A percentile compares a stretch with the other conserved stretches of the same genome.
These are phyloP conservation scores for Kurtzmaniella quercitrusa DNA, from an alignment of 1,139 yeast genomes.

Conservation along the genomic window DNA sequence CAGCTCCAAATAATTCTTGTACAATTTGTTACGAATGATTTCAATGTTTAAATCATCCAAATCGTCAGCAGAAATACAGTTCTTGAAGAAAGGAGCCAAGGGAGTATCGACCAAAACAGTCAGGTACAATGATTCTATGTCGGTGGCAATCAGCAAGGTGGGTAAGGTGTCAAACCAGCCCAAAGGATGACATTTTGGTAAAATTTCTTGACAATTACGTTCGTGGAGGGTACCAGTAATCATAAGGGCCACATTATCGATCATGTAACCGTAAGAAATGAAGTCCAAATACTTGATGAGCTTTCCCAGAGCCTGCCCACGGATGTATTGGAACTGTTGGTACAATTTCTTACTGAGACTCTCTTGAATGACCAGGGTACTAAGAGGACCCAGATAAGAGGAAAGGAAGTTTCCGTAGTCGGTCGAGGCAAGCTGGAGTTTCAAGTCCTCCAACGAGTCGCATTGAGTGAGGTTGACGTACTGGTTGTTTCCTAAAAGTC, in stretches of 20 bases:
- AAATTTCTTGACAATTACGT: slow-evolving; percentile 81
- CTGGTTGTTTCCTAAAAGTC: slow-evolving; percentile 70
- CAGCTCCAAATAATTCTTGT: slow-evolving; percentile 89
- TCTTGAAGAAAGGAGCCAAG: slow-evolving; percentile 91
- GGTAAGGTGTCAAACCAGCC: slow-evolving; percentile 99
- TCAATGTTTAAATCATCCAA: slow-evolving; percentile 95
- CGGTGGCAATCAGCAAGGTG: slow-evolving; percentile 90
- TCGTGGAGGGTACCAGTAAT: slow-evolving; percentile 97
- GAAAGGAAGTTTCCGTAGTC: slow-evolving; percentile 91
- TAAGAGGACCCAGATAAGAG: slow-evolving; percentile 73
- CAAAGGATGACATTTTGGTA: slow-evolving; percentile 88
- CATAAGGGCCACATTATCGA: slow-evolving; percentile 93
- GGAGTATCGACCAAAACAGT: slow-evolving; percentile 98
- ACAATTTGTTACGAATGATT: slow-evolving; percentile 84
- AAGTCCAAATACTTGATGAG: slow-evolving; percentile 81
- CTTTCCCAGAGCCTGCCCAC: slow-evolving; percentile 79
- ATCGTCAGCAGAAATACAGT: slow-evolving; percentile 88
- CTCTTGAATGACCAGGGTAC: slow-evolving; percentile 81
- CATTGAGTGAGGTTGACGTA: slow-evolving; percentile 93
- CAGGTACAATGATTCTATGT: slow-evolving; percentile 84
- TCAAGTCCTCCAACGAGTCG: slow-evolving; percentile 89
- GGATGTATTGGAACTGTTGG: slow-evolving; percentile 80
- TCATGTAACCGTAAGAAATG: slow-evolving; percentile 95
- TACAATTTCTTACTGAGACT: slow-evolving; percentile 70
- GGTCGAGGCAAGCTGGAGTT: slow-evolving; percentile 89